Percentiles rank a stretch among this genome's conserved stretches.
These are phyloP conservation scores for Diaporthe batatas DNA, from an alignment of 2,329 filamentous ascomycete species.

Conservation along the genomic window DNA sequence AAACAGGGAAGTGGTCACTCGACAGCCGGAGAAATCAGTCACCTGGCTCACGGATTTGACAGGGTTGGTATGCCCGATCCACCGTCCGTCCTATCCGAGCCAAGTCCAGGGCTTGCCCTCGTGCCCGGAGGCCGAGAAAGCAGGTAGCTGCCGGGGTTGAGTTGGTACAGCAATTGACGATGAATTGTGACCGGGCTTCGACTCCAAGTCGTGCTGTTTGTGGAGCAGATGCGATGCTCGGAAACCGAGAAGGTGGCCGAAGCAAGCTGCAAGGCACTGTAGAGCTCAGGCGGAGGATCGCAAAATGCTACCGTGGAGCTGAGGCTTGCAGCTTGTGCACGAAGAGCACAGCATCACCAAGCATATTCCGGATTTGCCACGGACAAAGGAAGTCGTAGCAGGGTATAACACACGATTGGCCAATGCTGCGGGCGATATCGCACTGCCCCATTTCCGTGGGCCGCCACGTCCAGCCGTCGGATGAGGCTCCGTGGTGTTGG, in stretches of 20 bases:
- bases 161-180: background rate
- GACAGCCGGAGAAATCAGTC: constrained; percentile 6
- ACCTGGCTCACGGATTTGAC: constrained; percentile 15
- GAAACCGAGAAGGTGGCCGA: constrained; percentile 5
- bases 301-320: constrained; percentile 17
- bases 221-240: background rate
- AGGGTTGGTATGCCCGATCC: constrained; percentile 20
- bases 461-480: background rate
- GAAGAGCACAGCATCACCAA: constrained; percentile 8
- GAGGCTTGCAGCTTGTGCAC: background rate
- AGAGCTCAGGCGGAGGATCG: background rate
- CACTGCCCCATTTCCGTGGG: background rate
- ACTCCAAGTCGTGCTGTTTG: background rate
- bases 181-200: background rate
- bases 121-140: background rate
- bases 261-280: background rate
- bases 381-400: background rate
- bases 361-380: constrained; percentile 3
- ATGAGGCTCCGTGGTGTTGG: constrained; percentile 8
- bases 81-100: constrained; percentile 26
- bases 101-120: constrained; percentile 5
- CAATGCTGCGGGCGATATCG: background rate
- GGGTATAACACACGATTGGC: constrained; percentile 17
- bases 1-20: constrained; percentile 31
- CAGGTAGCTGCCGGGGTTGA: background rate